Evolutionary conservation across 805 yeast species (phyloP), one percentile per base, ranked within the genome.

Genomic region (Grigorovia jiainica): DNA sequence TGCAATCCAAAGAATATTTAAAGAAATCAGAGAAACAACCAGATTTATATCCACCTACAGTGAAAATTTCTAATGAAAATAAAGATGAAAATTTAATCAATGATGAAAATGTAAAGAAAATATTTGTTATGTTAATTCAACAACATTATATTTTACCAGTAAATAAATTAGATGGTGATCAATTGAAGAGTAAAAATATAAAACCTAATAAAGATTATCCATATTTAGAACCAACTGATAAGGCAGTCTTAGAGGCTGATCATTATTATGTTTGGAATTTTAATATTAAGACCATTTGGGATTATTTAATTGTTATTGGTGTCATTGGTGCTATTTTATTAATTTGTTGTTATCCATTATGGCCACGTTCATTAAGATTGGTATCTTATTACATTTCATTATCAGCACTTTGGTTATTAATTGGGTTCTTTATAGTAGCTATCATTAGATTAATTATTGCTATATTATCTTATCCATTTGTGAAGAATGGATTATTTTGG

Each of bases 361-460:
- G 98, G 98, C 98, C 98, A 21, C 56, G 69, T 30, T 77, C 81
- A 63, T 79, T 92, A 92, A 80, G 95, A 60, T 72, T 72, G 42
- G 94, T 92, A 34, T 95, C 86, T 25, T 92, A 95, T 84, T 92
- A 87, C 60, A 59, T 87, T 41, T 83, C 95, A 27, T 75, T 90
- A 71, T 82, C 75, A 7, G 65, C 79, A 42, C 65, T 92, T 47
- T 87, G 84, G 0, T 64, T 90, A 30, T 69, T 92, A 35, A 87
- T 78, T 4, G 66, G 75, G 37, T 82, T 92, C 63, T 82, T 92
- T 50, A 82, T 65, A 17, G 62, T 84, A 52, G 95, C 97, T 1
- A 71, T 92, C 35, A 65, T 90, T 27, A 74, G 98, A 57, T 67
- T 89, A 58, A 69, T 89, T 33, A 58, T 92, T 20, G 72, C 74